Evolutionary conservation across 1,284 basidiomycete species (phyloP).

Genomic region (Boletus subluridellus): DNA sequence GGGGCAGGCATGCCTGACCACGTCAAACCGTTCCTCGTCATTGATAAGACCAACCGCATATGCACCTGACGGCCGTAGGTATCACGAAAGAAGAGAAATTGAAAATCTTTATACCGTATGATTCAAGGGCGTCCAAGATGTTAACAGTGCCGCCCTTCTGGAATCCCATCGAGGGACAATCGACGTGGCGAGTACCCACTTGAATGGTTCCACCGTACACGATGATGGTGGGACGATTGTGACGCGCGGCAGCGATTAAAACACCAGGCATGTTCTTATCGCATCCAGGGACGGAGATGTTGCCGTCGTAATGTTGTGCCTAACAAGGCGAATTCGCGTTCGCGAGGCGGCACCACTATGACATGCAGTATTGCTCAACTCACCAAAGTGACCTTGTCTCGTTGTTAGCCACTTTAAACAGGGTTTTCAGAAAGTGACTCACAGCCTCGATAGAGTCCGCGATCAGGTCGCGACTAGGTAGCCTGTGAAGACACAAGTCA

Average conservation of each 20-base stretch:
- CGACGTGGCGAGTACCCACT: conserved; percentile 68
- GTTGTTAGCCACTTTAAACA: conserved; percentile 3
- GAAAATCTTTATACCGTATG: conserved; percentile 51
- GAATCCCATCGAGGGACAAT: conserved; percentile 76
- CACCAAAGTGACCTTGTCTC: conserved; percentile 62
- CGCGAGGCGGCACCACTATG: neutral
- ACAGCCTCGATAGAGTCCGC: conserved; percentile 89
- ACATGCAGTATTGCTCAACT: conserved; percentile 6
- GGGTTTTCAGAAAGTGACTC: conserved; percentile 23
- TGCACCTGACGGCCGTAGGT: conserved; percentile 49
- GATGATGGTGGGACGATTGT: conserved; percentile 83
- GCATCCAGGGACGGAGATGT: conserved; percentile 79
- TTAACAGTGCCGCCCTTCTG: conserved; percentile 78
- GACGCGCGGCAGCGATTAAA: conserved; percentile 78
- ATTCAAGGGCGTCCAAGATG: conserved; percentile 80
- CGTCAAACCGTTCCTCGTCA: conserved; percentile 76
- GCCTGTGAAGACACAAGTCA: conserved; percentile 40
- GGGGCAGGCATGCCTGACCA: conserved; percentile 79
- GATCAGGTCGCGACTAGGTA: conserved; percentile 87
- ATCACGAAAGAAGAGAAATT: neutral
- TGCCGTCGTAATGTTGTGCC: conserved; percentile 87
- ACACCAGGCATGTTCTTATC: conserved; percentile 95
- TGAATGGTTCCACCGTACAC: conserved; percentile 85
- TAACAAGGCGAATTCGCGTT: conserved; percentile 26
- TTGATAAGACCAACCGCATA: conserved; percentile 69